phyloP scores from a whole-genome alignment of 768 basidiomycete genomes.

The Hirschioporus abietinus region DNA sequence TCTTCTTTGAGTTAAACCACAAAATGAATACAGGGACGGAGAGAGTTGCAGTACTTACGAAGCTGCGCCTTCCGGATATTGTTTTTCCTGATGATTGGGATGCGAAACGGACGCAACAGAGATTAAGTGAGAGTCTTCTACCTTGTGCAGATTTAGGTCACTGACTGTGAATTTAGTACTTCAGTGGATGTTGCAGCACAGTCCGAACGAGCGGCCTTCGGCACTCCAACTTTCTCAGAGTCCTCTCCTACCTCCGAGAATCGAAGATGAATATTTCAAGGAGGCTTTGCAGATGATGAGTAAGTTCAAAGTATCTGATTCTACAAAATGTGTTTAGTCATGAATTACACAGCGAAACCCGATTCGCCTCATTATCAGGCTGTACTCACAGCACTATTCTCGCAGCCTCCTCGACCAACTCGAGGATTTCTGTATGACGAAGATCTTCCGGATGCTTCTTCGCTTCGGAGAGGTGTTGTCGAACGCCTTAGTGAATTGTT shows the following conservation, averaged over 20 bases:
- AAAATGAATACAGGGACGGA: constrained; percentile 77
- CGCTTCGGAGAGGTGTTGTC: constrained; percentile 68
- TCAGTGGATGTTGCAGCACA: constrained; percentile 73
- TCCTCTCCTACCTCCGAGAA: constrained; percentile 61
- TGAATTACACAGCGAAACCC: constrained; percentile 49
- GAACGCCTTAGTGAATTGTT: constrained; percentile 76
- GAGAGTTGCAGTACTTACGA: constrained; percentile 77
- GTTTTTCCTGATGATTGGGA: constrained; percentile 79
- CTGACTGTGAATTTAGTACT: constrained; percentile 49
- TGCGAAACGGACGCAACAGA: constrained; percentile 49
- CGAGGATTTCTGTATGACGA: constrained; percentile 69
- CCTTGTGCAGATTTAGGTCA: background rate
- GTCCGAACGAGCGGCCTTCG: constrained; percentile 70
- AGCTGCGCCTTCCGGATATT: constrained; percentile 65
- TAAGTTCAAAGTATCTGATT: constrained; percentile 27
- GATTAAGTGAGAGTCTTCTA: constrained; percentile 50
- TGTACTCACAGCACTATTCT: constrained; percentile 74
- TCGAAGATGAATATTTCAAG: constrained; percentile 86
- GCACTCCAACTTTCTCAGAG: constrained; percentile 83
- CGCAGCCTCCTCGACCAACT: constrained; percentile 57
- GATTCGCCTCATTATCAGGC: constrained; percentile 79
- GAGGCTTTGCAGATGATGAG: constrained; percentile 73
- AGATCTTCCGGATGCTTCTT: constrained; percentile 63
- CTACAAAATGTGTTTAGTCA: background rate
- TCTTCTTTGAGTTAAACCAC: constrained; percentile 98